Evolutionary conservation across 2,329 filamentous ascomycete species (phyloP), one percentile per base, ranked within the genome.

Genomic region (Aspergillus chevalieri): DNA sequence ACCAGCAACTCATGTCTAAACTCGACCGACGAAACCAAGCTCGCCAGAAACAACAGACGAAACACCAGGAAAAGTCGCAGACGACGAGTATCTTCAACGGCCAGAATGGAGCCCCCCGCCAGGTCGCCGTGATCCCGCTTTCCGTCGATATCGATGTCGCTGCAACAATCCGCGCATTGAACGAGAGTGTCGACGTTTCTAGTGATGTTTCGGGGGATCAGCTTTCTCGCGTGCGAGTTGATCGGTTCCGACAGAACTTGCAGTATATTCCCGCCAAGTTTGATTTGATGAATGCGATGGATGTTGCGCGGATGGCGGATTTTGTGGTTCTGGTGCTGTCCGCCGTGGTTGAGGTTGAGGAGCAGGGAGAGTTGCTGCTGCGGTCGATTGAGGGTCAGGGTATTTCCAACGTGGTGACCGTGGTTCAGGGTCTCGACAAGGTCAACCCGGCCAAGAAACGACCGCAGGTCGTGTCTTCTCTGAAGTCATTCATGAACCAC

Each of bases 1-100:
- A 95, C 69, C 93, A 98, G 69, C 89, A 95, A 74, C 83, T 96
- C 73, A 92, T 96, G 88, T 95, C 90, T 51, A 98, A 97, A 73
- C 81, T 98, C 68, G 90, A 95, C 71, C 86, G 93, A 52, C 85
- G 89, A 61, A 97, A 98, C 71, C 89, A 95, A 75, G 88, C 89
- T 60, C 92, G 92, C 71, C 93, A 98, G 76, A 84, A 86, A 69
- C 87, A 92, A 62, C 75, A 87, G 54, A 78, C 84, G 59, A 96
- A 97, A 72, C 84, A 90, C 65, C 84, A 84, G 65, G 89, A 93
- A 61, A 87, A 93, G 64, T 78, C 86, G 44, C 86, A 87, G 58
- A 86, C 89, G 47, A 84, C 81, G 0, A 88, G 83, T 34, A 77
- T 98, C 19, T 98, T 98, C 64, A 73, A 81, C n/a, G 93, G 92